Evolutionary conservation across 306 rosid species (phyloP).

Genomic region (Vigna hirtella): DNA sequence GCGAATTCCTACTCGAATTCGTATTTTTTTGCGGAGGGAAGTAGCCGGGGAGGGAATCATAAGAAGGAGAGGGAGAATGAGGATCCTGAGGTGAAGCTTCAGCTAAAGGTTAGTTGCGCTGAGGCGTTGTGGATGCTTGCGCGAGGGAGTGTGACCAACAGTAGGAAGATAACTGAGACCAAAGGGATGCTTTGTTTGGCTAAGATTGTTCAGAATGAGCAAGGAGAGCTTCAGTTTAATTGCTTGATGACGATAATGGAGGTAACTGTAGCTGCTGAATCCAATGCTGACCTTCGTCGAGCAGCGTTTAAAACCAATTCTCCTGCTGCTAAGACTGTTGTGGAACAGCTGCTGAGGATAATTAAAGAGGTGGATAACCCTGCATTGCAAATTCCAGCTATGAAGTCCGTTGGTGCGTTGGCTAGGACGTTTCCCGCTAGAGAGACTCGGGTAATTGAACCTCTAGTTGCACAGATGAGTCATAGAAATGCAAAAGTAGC

Average conservation of each 20-base stretch:
- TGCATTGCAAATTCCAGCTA: slow-evolving; percentile 57
- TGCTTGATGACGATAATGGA: slow-evolving; percentile 82
- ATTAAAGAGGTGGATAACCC: slow-evolving; percentile 65
- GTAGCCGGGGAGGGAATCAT: slow-evolving; percentile 59
- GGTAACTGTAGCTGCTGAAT: slow-evolving; percentile 75
- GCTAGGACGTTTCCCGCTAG: slow-evolving; percentile 92
- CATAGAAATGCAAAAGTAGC: slow-evolving; percentile 57
- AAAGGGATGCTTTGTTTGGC: slow-evolving; percentile 90
- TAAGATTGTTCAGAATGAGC: slow-evolving; percentile 72
- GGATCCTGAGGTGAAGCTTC: slow-evolving; percentile 66
- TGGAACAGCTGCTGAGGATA: slow-evolving; percentile 75
- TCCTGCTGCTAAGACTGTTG: slow-evolving; percentile 80
- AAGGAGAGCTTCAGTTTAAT: slow-evolving; percentile 70
- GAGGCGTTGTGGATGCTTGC: slow-evolving; percentile 88
- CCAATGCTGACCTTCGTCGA: slow-evolving; percentile 69
- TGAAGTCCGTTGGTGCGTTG: slow-evolving; percentile 76
- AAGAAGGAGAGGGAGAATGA: slow-evolving; percentile 86
- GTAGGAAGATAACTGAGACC: slow-evolving; percentile 77
- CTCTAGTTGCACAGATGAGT: slow-evolving; percentile 65
- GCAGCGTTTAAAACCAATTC: slow-evolving; percentile 78
- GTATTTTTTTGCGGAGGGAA: slow-evolving; percentile 53
- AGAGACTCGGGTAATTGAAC: slow-evolving; percentile 75
- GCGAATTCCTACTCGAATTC: slow-evolving; percentile 48
- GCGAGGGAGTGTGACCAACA: slow-evolving; percentile 64
- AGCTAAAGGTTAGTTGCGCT: slow-evolving; percentile 68